A percentile compares a stretch with the other conserved stretches of the same genome.
Evolutionary conservation across 2,329 filamentous ascomycete species (phyloP).

Genomic region (Talaromyces amestolkiae): DNA sequence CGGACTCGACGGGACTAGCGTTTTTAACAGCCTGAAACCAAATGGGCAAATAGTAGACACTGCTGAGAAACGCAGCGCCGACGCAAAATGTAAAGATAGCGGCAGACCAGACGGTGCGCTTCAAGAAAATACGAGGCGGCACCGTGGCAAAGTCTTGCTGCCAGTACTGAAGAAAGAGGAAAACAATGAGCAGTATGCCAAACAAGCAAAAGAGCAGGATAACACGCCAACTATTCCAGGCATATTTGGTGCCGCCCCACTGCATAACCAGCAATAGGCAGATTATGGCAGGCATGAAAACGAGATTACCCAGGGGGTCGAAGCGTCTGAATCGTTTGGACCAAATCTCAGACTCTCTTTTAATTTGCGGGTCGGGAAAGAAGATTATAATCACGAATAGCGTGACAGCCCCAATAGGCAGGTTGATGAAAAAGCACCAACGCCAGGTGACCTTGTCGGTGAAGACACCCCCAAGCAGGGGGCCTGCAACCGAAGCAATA

Average conservation of each 20-base stretch:
- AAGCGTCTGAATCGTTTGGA: slow-evolving; percentile 32
- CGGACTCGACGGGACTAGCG: slow-evolving; percentile 33
- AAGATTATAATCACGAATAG: slow-evolving; percentile 34
- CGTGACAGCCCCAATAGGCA: slow-evolving; percentile 35
- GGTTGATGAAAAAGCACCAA: slow-evolving; percentile 38
- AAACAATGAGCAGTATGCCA: slow-evolving; percentile 47
- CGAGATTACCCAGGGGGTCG: slow-evolving; percentile 44
- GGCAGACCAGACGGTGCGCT: slow-evolving; percentile 45
- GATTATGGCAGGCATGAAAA: slow-evolving; percentile 48
- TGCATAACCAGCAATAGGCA: slow-evolving; percentile 51
- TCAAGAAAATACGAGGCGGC: slow-evolving; percentile 44
- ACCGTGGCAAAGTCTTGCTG: slow-evolving; percentile 43
- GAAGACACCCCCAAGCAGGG: slow-evolving; percentile 17
- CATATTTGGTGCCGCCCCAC: slow-evolving; percentile 38
- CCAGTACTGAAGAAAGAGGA: slow-evolving; percentile 34
- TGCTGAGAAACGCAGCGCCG: slow-evolving; percentile 3
- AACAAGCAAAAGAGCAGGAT: slow-evolving; percentile 52
- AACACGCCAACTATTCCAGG: slow-evolving; percentile 46
- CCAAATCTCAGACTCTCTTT: slow-evolving; percentile 22
- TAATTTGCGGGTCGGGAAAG: slow-evolving; percentile 27
- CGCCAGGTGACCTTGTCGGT: slow-evolving; percentile 35
- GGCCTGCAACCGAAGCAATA: slow-evolving; percentile 20
- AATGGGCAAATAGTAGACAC: slow-evolving; percentile 48
- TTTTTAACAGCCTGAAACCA: slow-evolving; percentile 44
- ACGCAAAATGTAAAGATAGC: slow-evolving; percentile 40